phyloP scores from a whole-genome alignment of 1,284 basidiomycete genomes.

The Quambalaria eucalypti region DNA sequence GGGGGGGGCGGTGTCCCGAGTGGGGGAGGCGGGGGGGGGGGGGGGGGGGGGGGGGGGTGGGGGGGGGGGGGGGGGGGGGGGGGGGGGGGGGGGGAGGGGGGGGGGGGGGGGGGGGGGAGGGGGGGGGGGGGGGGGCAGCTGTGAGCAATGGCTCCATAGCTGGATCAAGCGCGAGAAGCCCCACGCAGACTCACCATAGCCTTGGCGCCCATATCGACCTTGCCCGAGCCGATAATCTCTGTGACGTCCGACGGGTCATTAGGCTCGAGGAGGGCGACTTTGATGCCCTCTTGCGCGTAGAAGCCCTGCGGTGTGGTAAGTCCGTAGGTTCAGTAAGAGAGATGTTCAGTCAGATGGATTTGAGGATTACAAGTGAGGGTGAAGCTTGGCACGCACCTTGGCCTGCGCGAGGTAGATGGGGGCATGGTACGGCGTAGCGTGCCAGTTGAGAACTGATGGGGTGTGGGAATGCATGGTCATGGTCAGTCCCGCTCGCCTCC shows the following conservation, averaged over 20 bases:
- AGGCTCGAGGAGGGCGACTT: constrained; percentile 48
- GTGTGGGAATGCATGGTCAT: not conserved
- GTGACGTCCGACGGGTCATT: constrained; percentile 42
- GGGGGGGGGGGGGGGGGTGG: too few species aligned
- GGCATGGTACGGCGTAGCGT: constrained; percentile 47
- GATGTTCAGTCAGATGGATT: not conserved
- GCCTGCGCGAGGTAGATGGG: constrained; percentile 48
- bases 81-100: too few species aligned
- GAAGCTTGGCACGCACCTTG: constrained; percentile 18
- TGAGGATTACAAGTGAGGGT: constrained; percentile 1
- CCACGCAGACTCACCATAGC: constrained; percentile 46
- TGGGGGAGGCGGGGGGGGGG: too few species aligned
- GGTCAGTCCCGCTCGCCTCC: not conserved
- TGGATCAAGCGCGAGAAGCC: too few species aligned
- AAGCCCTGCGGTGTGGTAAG: constrained; percentile 13
- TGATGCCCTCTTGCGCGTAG: constrained; percentile 46
- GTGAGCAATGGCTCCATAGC: too few species aligned
- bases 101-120: too few species aligned
- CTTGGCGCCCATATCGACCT: constrained; percentile 48
- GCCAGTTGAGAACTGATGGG: constrained; percentile 24
- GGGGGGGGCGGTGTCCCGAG: too few species aligned
- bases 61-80: too few species aligned
- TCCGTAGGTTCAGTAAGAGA: not conserved
- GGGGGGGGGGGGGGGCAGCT: too few species aligned
- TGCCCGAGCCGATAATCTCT: constrained; percentile 46